phyloP scores from a whole-genome alignment of 1,284 basidiomycete species.

The Moniliophthora roreri region DNA sequence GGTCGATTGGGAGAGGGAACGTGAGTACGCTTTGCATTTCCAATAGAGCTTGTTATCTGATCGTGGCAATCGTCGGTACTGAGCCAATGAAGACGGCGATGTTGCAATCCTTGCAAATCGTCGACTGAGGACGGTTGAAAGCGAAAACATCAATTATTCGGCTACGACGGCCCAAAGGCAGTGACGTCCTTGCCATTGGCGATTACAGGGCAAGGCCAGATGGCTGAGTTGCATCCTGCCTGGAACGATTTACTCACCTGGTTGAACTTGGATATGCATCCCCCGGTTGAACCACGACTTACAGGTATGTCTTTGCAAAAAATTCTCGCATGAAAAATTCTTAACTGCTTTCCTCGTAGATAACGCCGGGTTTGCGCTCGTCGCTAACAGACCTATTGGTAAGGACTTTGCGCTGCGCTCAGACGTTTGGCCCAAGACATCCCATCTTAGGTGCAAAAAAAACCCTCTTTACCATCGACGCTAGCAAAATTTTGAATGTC shows the following conservation, averaged over 20 bases:
- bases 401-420: too few relatives aligned
- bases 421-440: too few relatives aligned
- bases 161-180: not conserved
- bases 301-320: slow-evolving; percentile 30
- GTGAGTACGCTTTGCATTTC: slow-evolving; percentile 5
- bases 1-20: slow-evolving; percentile 19
- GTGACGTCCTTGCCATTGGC: not conserved
- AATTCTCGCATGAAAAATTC: not conserved
- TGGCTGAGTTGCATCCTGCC: not conserved
- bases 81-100: not conserved
- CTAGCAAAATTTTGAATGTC: slow-evolving; percentile 67
- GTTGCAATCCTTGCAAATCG: slow-evolving; percentile 6
- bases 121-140: not conserved
- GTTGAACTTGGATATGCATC: not conserved
- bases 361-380: slow-evolving; percentile 71
- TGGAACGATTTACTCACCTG: not conserved
- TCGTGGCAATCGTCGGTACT: slow-evolving; percentile 4
- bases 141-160: not conserved
- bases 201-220: not conserved
- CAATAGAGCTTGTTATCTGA: slow-evolving; percentile 14
- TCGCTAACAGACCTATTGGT: slow-evolving; percentile 52
- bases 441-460: too few relatives aligned
- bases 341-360: not conserved
- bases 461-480: slow-evolving; percentile 71
- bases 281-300: not conserved